These are phyloP conservation scores for Serpula lacrymans DNA, from an alignment of 768 basidiomycete species.

Conservation along the genomic window DNA sequence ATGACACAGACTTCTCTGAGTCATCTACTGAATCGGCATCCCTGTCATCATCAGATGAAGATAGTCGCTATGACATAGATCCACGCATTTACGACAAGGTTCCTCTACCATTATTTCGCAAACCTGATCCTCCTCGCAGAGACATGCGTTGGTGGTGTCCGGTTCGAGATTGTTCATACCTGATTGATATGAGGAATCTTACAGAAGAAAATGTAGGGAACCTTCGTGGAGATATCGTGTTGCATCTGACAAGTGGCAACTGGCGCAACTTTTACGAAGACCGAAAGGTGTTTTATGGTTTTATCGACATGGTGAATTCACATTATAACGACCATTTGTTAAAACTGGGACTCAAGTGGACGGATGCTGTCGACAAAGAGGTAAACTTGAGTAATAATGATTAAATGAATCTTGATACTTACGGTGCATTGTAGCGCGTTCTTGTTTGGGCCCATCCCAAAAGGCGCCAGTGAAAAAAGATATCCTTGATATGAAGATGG, in stretches of 20 bases:
- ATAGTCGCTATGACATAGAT: conserved; percentile 23
- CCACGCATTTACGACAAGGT: conserved; percentile 23
- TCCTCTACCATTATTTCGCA: conserved; percentile 32
- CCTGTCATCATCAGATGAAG: conserved; percentile 28
- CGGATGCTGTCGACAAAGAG: no score
- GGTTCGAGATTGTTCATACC: conserved; percentile 36
- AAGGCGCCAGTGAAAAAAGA: no score
- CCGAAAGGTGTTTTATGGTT: conserved; percentile 17
- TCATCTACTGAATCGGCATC: conserved; percentile 42
- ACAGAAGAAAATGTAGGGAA: conserved; percentile 27
- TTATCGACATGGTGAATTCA: conserved; percentile 18
- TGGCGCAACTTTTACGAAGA: conserved; percentile 38
- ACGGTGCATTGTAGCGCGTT: no score
- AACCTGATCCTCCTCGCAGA: conserved; percentile 39
- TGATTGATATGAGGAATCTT: conserved; percentile 45
- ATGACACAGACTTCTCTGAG: conserved; percentile 61
- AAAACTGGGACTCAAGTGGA: conserved; percentile 16
- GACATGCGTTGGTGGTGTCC: conserved; percentile 55
- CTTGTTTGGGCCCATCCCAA: no score
- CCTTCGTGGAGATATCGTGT: conserved; percentile 17
- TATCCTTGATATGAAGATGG: no score
- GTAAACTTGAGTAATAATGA: no score
- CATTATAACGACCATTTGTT: conserved; percentile 23
- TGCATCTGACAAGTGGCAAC: conserved; percentile 24
- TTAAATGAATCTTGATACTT: no score